Evolutionary conservation across 192 early-diverging fungal genomes (phyloP), one percentile per base, ranked within the genome.

Genomic region (Rhizoclosmatium sp.): DNA sequence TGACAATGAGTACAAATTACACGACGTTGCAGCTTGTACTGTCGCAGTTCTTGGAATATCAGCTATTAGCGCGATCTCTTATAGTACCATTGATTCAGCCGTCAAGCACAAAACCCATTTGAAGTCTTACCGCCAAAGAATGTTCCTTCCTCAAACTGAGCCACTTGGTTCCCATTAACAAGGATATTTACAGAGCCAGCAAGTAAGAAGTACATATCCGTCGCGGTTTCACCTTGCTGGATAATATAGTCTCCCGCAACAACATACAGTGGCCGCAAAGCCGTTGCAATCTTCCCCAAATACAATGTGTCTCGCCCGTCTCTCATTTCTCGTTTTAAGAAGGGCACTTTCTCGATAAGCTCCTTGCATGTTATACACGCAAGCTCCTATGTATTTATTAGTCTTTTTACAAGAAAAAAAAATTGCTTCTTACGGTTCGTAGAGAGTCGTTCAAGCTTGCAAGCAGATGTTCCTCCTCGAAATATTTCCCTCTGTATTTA

Each of bases 151-250:
- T 49, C 47, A 3, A 85, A 69, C 1, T 67, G 64, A 16, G 75
- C 83, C 23, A 81, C 78, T 44, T 47, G 21, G 2, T 67, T 78
- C 1, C 76, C 71, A 44, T 82, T 78, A 1, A 87, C 80, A 21
- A 83, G 75, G 47, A 87, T 69, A 23, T 85, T 85, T 1, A 89
- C 81, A 3, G 39, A 19, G 1, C 88, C 88, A 47, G 59, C 65
- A 2, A 81, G 49, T 45, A 89, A 83, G 68, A 89, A 89, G 71
- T 79, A 89, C 88, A 89, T 89, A 12, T 82, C 79, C 66, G 85
- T 82, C 46, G 85, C 85, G 39, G 48, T 49, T 79, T 87, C 69
- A 7, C 70, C 72, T 60, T 76, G 72, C 9, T 75, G 31, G 46
- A 75, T 31, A 62, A 75, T 75, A 23, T 42, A 40, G 59, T 75